These are phyloP conservation scores for Penicillium coprophilum DNA, from an alignment of 495 filamentous ascomycete genomes.

Conservation along the genomic window DNA sequence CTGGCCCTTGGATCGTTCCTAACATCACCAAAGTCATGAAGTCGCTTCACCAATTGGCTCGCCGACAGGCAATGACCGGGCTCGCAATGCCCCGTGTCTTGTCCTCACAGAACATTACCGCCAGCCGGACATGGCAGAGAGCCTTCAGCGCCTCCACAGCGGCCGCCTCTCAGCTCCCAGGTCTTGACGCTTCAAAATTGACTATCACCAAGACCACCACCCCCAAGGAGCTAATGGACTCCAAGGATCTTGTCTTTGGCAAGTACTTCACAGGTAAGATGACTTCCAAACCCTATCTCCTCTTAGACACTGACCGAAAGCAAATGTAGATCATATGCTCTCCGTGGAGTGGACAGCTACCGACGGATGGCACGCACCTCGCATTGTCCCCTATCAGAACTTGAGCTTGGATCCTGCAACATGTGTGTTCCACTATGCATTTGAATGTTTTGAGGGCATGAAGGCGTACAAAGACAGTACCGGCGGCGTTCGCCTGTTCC, in stretches of 20 bases:
- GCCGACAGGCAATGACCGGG: slow-evolving; percentile 34
- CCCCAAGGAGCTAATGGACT: slow-evolving; percentile 69
- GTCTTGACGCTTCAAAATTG: slow-evolving; percentile 75
- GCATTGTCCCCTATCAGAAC: slow-evolving; percentile 92
- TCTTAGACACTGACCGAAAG: slow-evolving; percentile 20
- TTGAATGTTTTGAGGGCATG: slow-evolving; percentile 97
- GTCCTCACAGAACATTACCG: slow-evolving; percentile 26
- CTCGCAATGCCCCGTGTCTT: slow-evolving; percentile 29
- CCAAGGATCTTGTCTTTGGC: slow-evolving; percentile 83
- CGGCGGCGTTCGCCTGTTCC: slow-evolving; percentile 79
- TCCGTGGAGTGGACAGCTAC: slow-evolving; percentile 87
- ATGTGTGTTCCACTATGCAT: slow-evolving; percentile 98
- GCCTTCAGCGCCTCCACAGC: slow-evolving; percentile 61
- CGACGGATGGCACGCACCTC: slow-evolving; percentile 75
- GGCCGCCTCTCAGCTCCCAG: slow-evolving; percentile 53
- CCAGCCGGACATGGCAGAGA: slow-evolving; percentile 40
- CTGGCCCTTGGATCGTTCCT: slow-evolving; percentile 6
- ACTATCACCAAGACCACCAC: slow-evolving; percentile 68
- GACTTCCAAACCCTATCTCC: neutral
- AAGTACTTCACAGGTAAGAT: slow-evolving; percentile 78
- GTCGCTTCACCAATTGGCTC: slow-evolving; percentile 42
- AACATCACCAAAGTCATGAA: slow-evolving; percentile 34
- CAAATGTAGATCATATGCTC: slow-evolving; percentile 87
- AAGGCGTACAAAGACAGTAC: slow-evolving; percentile 88
- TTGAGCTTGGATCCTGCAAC: slow-evolving; percentile 93